Base-by-base conservation (phyloP, 169 alveolate genomes). In the Babesia bovis region DNA sequence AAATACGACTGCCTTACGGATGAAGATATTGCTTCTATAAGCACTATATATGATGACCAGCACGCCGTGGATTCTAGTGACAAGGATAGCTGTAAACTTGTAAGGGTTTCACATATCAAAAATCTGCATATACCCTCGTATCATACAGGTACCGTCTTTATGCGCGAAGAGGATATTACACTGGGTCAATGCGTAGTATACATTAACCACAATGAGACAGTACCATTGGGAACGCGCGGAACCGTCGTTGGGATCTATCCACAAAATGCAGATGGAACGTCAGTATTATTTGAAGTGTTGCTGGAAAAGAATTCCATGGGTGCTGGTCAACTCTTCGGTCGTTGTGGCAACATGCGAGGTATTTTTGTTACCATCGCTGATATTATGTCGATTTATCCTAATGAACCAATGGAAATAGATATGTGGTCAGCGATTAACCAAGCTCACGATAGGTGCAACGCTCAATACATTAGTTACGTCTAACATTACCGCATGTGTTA, bases 161-260 rank as follows among this genome's bases (percentile, higher is more conserved):
- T 30, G 66, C 71, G 65, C n/a, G 66, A 42, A 15, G 66, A 51
- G 30, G 38, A 36, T 0, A 41, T 78, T 9, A 41, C 7, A 6
- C 59, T 81, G 66, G 88, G 88, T 5, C 85, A 70, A 55, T 49
- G 51, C 33, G 88, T 81, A n/a, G 81, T 81, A 15, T 70, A 81
- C 65, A 61, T 72, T 7, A 70, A 59, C 52, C 88, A 81, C 38
- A 56, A 51, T 28, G 84, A 66, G 42, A 26, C 33, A 25, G 73
- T 81, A 21, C 88, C 88, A 17, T 41, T 81, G 28, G 88, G 88
- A 3, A 47, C 88, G 6, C 68, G 72, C 52, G 88, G 84, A 4
- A 69, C 66, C 4, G 57, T 81, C 28, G 79, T 71, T 3, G 88
- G 88, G 32, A 66, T 81, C 33, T 81, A 70, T 73, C 83, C 88